Percentiles rank a stretch among this genome's conserved stretches.
These are phyloP conservation scores for Aspergillus clavatus DNA, from an alignment of 2,329 filamentous ascomycete genomes.

Conservation along the genomic window DNA sequence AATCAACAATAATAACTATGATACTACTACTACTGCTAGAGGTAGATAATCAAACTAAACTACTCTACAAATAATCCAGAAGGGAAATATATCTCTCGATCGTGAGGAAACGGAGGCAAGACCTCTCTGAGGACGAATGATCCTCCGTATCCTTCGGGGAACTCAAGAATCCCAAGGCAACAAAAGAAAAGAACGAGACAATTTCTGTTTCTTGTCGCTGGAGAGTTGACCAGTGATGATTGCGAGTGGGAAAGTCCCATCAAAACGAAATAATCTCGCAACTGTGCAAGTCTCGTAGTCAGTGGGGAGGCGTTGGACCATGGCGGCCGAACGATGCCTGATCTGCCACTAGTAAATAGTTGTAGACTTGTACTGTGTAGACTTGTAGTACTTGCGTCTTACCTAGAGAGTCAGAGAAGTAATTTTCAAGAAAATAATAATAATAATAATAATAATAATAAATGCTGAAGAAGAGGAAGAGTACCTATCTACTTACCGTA, in stretches of 20 bases:
- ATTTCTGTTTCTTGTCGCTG: no score
- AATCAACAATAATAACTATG: conserved; percentile 1
- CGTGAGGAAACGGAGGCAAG: conserved; percentile 9
- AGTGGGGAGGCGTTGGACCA: conserved; percentile 8
- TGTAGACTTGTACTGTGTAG: neutral
- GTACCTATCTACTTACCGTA: no score
- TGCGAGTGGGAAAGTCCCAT: neutral
- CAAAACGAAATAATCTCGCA: neutral
- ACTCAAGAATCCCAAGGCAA: neutral
- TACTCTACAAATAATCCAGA: no score
- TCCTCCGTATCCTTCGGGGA: no score
- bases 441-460: no score
- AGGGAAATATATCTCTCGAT: neutral
- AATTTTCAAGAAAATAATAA: no score
- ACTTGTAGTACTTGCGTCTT: neutral
- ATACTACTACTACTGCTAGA: no score
- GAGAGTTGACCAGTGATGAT: neutral
- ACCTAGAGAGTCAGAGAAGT: neutral
- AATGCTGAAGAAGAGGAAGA: no score
- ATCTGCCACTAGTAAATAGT: conserved; percentile 14
- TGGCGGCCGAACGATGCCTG: conserved; percentile 15
- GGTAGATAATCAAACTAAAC: no score
- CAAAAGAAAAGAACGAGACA: neutral
- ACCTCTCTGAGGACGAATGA: no score
- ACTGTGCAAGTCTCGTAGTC: neutral